These are phyloP conservation scores for Populus alba DNA, from an alignment of 345 rosid species.

Conservation along the genomic window DNA sequence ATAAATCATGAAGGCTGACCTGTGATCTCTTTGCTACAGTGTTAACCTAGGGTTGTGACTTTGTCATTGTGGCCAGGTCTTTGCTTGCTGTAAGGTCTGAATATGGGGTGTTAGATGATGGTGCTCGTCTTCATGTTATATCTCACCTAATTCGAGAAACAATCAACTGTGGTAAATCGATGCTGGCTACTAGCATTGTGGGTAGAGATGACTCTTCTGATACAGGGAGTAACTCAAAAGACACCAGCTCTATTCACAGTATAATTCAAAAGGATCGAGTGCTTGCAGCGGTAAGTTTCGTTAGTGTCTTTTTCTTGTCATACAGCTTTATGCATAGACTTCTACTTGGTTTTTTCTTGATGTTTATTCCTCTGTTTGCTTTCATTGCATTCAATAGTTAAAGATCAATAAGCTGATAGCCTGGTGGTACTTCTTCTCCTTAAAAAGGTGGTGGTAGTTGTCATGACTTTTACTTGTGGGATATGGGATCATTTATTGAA, in stretches of 20 bases:
- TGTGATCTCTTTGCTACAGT: not conserved
- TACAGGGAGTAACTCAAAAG: slow-evolving; percentile 59
- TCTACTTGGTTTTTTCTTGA: not conserved
- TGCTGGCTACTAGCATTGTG: slow-evolving; percentile 72
- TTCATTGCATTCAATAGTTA: no score
- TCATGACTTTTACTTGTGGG: not conserved
- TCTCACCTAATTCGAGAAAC: slow-evolving; percentile 89
- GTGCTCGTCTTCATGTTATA: slow-evolving; percentile 88
- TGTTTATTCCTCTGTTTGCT: not conserved
- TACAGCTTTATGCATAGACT: not conserved
- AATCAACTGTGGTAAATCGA: slow-evolving; percentile 71
- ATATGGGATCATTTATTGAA: not conserved
- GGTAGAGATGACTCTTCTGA: slow-evolving; percentile 68
- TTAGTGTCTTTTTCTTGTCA: not conserved
- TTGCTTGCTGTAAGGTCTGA: slow-evolving; percentile 76
- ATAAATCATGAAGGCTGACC: not conserved
- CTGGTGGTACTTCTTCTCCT: not conserved
- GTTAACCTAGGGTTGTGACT: slow-evolving; percentile 16
- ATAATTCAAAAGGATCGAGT: slow-evolving; percentile 88
- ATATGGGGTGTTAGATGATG: slow-evolving; percentile 75
- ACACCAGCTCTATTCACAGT: slow-evolving; percentile 61
- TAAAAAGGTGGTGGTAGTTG: not conserved
- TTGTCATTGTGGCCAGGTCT: slow-evolving; percentile 47
- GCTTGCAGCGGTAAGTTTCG: slow-evolving; percentile 60
- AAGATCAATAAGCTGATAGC: no score